Base-by-base conservation (phyloP, 768 basidiomycete species). In the Boletus tomentosulus region DNA sequence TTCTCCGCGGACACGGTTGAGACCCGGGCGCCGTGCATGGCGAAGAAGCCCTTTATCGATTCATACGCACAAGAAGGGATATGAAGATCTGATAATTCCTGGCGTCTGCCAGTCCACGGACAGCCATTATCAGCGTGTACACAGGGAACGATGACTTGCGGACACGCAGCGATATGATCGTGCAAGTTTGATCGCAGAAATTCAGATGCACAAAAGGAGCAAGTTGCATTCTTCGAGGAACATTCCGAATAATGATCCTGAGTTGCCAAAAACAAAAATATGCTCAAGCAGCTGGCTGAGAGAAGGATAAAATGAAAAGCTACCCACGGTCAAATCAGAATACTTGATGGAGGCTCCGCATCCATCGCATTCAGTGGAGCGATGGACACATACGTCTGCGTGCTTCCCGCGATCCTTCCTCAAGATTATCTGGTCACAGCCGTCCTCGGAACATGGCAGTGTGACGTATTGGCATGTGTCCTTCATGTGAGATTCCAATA, bases 1-100 rank as follows among this genome's bases (percentile, higher is more conserved):
- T 92, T 92, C 64, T 92, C 87, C 51, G 82, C 76, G 37, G 74
- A 72, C 4, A 90, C 71, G 11, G 71, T 57, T 3, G 74, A 70
- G 12, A 76, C 64, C 47, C 72, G 73, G 39, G 70, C 54, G 38
- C 66, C 68, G 57, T 79, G 73, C 33, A 79, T 55, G 3, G 74
- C 56, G 50, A 87, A 77, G 66, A 85, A 85, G 31, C 79, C 82
- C 61, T 81, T 82, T 59, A 87, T 74, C 4, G 74, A 72, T 62
- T 85, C 82, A 62, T 85, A 87, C 7, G 82, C 67, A 61, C 86
- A 86, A 0, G 69, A 57, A 4, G 58, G 51, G 28, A 70, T 51
- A 57, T 85, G 84, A 9, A 65, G 41, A 19, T 69, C 57, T 4
- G 61, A 48, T 7, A 79, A 58, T 6, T 65, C 56, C 33, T 57